Evolutionary conservation across 2,329 filamentous ascomycete genomes (phyloP), one percentile per base, ranked within the genome.

Genomic region (Seiridium cupressi): DNA sequence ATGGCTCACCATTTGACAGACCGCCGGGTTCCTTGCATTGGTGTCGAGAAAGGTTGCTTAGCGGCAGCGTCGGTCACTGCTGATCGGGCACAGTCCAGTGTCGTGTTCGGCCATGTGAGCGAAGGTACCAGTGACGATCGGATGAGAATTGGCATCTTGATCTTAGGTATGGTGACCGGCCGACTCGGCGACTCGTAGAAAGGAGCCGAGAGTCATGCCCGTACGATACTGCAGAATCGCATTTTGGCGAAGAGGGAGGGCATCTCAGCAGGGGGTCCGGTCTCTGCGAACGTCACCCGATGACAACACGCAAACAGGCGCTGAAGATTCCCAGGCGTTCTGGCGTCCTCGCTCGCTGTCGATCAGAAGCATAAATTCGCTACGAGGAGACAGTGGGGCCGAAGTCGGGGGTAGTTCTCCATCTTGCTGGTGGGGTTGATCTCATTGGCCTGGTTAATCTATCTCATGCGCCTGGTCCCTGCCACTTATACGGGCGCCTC

Each of bases 381-480:
- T 53, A 53, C 49, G 49, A 40, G 34, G 31, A 8, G 38, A 42
- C 7, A 42, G 38, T 2, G 38, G 46, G 46, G 26, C 46, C 5
- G 8, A 10, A 32, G 32, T n/a, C 11, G 18, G 49, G 49, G 18
- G 8, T 35, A 18, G 49, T 35, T 35, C 49, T 18, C 31, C 36
- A 13, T 18, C 18, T 26, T 32, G 11, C 36, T 26, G 13, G 53
- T n/a, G 55, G 55, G 55, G 38, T 48, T 49, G 44, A 13, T 44
- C 11, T 58, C 44, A 58, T 58, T 58, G 55, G 55, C 55, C 46
- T 48, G 44, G 44, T 48, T 58, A 48, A 58, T 58, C 42, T 58
- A 48, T 48, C 35, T 58, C 55, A 51, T 18, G 55, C 55, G 44
- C 32, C 35, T 26, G 18, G 31, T 7, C 55, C 46, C 55, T 26